Evolutionary conservation across 345 rosid genomes (phyloP).

Genomic region (Eucalyptus sideroxylon): DNA sequence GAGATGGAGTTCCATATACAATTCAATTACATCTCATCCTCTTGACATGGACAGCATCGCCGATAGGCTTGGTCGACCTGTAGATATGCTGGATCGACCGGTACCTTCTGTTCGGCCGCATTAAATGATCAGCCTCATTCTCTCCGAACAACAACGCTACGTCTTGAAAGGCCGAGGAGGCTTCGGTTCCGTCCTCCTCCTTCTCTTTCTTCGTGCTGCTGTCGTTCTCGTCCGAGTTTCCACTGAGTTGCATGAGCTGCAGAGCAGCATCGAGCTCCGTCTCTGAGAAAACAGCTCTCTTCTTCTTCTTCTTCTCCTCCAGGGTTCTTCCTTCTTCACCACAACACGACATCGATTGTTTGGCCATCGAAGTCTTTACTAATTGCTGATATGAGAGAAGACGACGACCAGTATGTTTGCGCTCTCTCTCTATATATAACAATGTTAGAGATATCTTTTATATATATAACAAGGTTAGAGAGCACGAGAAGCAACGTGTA

Average conservation of each 20-base stretch:
- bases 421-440: background rate
- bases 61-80: background rate
- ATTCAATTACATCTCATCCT: background rate
- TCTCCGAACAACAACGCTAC: background rate
- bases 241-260: slow-evolving; percentile 7
- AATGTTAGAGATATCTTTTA: background rate
- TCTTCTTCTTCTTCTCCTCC: background rate
- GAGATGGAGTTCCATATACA: background rate
- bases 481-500: background rate
- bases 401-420: background rate
- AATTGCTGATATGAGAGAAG: background rate
- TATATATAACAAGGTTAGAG: background rate
- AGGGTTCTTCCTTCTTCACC: background rate
- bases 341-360: background rate
- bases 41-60: background rate
- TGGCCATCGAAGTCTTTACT: background rate
- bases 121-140: background rate
- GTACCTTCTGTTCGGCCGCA: background rate
- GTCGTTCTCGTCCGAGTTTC: background rate
- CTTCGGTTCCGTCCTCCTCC: background rate
- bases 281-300: background rate
- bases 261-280: slow-evolving; percentile 5
- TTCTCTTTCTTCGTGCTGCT: background rate
- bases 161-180: background rate
- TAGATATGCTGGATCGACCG: slow-evolving; percentile 1